phyloP scores from a whole-genome alignment of 345 rosid genomes.

The Salix brachista region DNA sequence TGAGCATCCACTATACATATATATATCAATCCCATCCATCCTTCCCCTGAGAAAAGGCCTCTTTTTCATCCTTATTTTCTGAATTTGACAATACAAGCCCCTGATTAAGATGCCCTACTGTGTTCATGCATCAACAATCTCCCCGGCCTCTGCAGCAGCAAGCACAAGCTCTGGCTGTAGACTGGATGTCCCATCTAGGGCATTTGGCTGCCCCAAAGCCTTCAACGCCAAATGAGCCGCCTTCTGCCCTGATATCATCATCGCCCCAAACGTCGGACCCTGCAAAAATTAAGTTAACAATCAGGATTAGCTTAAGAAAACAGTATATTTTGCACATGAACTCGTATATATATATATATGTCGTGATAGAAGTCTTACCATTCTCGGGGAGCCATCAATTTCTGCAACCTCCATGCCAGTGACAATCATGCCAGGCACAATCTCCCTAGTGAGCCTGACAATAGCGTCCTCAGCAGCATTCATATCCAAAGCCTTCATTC shows the following conservation, averaged over 20 bases:
- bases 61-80: too few relatives aligned
- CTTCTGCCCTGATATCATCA: slow-evolving; percentile 30
- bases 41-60: too few relatives aligned
- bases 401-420: too few relatives aligned
- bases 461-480: too few relatives aligned
- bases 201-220: slow-evolving; percentile 23
- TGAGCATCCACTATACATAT: too few relatives aligned
- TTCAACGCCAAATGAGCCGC: slow-evolving; percentile 28
- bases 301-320: not conserved
- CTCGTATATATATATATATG: not conserved
- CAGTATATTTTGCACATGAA: too few relatives aligned
- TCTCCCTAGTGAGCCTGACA: too few relatives aligned
- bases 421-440: too few relatives aligned
- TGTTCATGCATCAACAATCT: not conserved
- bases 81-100: not conserved
- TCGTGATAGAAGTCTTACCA: too few relatives aligned
- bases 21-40: too few relatives aligned
- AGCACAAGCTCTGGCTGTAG: not conserved
- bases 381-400: too few relatives aligned
- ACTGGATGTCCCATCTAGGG: slow-evolving; percentile 6
- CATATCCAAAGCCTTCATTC: too few relatives aligned
- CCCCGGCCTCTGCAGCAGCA: not conserved
- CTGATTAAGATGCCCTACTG: not conserved
- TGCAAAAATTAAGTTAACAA: not conserved
- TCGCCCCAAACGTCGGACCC: slow-evolving; percentile 28